Percentiles rank a stretch among this genome's conserved stretches.
phyloP scores from a whole-genome alignment of 208 protist genomes.

The Wallacemonas sp. region DNA sequence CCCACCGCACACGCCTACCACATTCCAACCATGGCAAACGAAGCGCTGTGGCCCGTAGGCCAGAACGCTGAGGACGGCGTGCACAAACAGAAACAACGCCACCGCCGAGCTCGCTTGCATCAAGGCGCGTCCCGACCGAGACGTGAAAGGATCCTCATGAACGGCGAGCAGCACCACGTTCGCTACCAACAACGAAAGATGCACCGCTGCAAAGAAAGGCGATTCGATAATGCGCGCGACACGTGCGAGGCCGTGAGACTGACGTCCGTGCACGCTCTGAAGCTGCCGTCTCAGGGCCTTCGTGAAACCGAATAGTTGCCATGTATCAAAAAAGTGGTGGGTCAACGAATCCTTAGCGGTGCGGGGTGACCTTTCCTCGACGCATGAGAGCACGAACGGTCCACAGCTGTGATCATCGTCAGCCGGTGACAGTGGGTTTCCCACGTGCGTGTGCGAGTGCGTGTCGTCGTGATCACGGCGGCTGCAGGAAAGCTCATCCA shows the following conservation, averaged over 20 bases:
- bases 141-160: slow-evolving; percentile 19
- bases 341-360: neutral
- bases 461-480: neutral
- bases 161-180: slow-evolving; percentile 44
- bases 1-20: slow-evolving; percentile 34
- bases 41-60: slow-evolving; percentile 19
- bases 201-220: slow-evolving; percentile 15
- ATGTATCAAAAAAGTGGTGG: neutral
- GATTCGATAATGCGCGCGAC: slow-evolving; percentile 20
- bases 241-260: neutral
- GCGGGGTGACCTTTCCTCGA: neutral
- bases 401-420: neutral
- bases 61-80: slow-evolving; percentile 28
- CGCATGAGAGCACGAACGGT: neutral
- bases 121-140: neutral
- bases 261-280: neutral
- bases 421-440: neutral
- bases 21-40: slow-evolving; percentile 33
- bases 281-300: slow-evolving; percentile 5
- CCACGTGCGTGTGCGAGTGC: neutral
- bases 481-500: neutral
- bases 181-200: slow-evolving; percentile 26
- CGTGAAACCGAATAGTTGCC: neutral
- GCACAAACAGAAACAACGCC: slow-evolving; percentile 37
- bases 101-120: slow-evolving; percentile 22